Evolutionary conservation across 192 early-diverging fungal species (phyloP), one percentile per base, ranked within the genome.

Genomic region (Rhizoclosmatium globosum): DNA sequence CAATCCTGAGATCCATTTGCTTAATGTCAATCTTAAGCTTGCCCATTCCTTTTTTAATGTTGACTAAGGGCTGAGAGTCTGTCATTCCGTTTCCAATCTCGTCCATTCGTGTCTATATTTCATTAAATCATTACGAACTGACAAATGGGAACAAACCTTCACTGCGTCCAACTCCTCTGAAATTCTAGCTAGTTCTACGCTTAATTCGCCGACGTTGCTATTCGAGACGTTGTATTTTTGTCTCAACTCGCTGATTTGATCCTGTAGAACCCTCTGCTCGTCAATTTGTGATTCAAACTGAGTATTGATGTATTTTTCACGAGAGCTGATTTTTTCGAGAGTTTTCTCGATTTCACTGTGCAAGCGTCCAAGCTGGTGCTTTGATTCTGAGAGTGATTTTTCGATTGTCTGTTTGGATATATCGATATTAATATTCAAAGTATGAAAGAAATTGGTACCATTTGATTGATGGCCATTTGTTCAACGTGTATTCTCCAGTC

Each of bases 31-130:
- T 89, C 76, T 90, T 90, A 23, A 90, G 71, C 70, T 82, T 83
- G 2, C 68, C 48, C 41, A 87, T 67, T 17, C 86, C 86, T 79
- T 89, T 86, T 70, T 90, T 90, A 66, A 90, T 90, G 31, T 80
- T 65, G 13, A 87, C 70, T 67, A 90, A 76, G 23, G 89, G 89
- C 64, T 90, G 89, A n/a, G 89, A 90, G 74, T 90, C 89, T 0
- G 89, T 90, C 89, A 90, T 90, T 2, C 89, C 89, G 66, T 80
- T 90, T 43, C 89, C 89, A 67, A 90, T 83, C 57, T 89, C 89
- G 68, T 90, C 89, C 85, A 90, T 90, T 23, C 76, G 67, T 3
- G 84, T 66, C 86, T 89, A 42, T n/a, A 4, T 31, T 11, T 41
- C 17, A 44, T 69, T n/a, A 2, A 41, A 50, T 58, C 41, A 57